These are phyloP conservation scores for Claviceps citrina DNA, from an alignment of 2,329 filamentous ascomycete species.

Conservation along the genomic window DNA sequence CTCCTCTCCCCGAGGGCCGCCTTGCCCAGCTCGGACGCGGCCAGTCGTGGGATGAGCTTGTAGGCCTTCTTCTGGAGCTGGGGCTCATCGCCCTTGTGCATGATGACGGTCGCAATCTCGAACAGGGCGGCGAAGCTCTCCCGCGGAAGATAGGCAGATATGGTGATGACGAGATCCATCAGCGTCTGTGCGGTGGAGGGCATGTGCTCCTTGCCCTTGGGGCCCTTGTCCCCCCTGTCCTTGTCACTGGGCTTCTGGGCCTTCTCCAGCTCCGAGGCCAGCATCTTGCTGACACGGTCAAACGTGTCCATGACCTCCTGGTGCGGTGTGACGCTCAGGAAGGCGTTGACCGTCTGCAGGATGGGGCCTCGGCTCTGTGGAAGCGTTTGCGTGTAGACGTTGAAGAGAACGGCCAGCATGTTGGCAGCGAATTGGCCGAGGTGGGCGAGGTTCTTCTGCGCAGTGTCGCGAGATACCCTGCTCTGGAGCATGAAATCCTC, in stretches of 20 bases:
- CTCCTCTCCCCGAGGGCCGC: slow-evolving; percentile 63
- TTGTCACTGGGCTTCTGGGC: slow-evolving; percentile 41
- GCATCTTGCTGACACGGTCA: slow-evolving; percentile 67
- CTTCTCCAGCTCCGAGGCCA: slow-evolving; percentile 52
- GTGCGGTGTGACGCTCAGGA: slow-evolving; percentile 70
- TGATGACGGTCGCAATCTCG: slow-evolving; percentile 67
- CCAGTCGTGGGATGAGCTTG: slow-evolving; percentile 85
- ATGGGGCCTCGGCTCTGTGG: slow-evolving; percentile 85
- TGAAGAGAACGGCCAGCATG: slow-evolving; percentile 91
- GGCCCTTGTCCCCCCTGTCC: slow-evolving; percentile 45
- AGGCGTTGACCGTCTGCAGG: slow-evolving; percentile 86
- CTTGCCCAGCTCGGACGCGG: slow-evolving; percentile 62
- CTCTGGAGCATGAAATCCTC: slow-evolving; percentile 65
- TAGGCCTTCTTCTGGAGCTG: slow-evolving; percentile 98
- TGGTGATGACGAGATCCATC: slow-evolving; percentile 93
- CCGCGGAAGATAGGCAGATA: slow-evolving; percentile 80
- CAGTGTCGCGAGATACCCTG: slow-evolving; percentile 58
- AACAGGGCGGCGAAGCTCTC: slow-evolving; percentile 77
- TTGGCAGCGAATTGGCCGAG: slow-evolving; percentile 70
- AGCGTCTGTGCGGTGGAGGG: slow-evolving; percentile 87
- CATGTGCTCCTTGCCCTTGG: slow-evolving; percentile 53
- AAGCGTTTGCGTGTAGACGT: slow-evolving; percentile 92
- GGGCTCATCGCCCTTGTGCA: slow-evolving; percentile 68
- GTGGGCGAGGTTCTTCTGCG: slow-evolving; percentile 67
- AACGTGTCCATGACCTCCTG: slow-evolving; percentile 78